Conservation (phyloP, 495 filamentous ascomycete species). For the Podospora fimiseda region DNA sequence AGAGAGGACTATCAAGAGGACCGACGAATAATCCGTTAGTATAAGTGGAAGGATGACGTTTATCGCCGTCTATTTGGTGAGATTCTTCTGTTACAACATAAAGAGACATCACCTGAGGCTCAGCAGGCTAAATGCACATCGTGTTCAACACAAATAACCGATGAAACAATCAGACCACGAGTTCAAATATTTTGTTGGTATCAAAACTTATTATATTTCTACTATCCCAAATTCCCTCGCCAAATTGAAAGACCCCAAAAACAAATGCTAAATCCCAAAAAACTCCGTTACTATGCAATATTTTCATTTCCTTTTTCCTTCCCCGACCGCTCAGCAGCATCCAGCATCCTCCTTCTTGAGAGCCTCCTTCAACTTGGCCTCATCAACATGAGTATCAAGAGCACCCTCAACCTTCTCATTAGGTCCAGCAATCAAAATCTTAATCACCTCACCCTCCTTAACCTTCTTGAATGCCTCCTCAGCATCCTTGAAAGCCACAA, state of each 20-base stretch:
- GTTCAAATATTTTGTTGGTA: too few relatives aligned
- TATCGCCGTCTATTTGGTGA: too few relatives aligned
- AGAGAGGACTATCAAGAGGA: too few relatives aligned
- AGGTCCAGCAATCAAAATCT: slow-evolving; percentile 72
- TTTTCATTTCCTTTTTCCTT: neutral
- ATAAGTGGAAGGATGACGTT: too few relatives aligned
- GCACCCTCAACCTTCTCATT: slow-evolving; percentile 41
- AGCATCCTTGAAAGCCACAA: slow-evolving; percentile 65
- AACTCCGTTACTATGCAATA: slow-evolving; percentile 4
- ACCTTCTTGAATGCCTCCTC: slow-evolving; percentile 74
- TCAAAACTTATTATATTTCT: too few relatives aligned
- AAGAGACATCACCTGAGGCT: too few relatives aligned
- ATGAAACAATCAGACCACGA: too few relatives aligned
- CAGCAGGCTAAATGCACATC: too few relatives aligned
- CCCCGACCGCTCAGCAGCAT: slow-evolving; percentile 18
- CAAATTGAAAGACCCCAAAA: neutral
- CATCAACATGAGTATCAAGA: slow-evolving; percentile 20
- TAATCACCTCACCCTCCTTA: slow-evolving; percentile 72
- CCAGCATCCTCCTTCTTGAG: slow-evolving; percentile 4
- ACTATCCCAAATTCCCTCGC: too few relatives aligned
- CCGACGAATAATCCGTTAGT: too few relatives aligned
- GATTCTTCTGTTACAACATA: too few relatives aligned
- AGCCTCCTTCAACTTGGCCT: slow-evolving; percentile 14
- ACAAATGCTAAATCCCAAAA: neutral
- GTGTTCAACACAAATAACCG: too few relatives aligned